A percentile compares a stretch with the other conserved stretches of the same genome.
phyloP scores from a whole-genome alignment of 495 filamentous ascomycete species.

The Tuber indicum region DNA sequence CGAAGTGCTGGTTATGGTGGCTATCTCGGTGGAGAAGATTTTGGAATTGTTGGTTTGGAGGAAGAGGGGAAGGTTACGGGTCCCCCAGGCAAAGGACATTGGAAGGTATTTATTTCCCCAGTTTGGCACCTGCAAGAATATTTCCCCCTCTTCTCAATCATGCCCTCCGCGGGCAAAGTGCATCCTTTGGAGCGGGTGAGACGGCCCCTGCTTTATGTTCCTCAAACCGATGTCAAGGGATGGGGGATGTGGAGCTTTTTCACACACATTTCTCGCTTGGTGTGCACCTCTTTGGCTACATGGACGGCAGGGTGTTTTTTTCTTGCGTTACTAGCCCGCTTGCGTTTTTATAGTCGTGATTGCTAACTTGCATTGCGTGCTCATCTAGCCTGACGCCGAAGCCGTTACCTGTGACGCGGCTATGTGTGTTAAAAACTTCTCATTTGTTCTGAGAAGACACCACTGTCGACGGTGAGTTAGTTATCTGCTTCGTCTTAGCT shows the following conservation, averaged over 20 bases:
- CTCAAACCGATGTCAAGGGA: not conserved
- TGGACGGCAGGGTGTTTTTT: conserved; percentile 15
- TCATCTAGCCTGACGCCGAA: conserved; percentile 55
- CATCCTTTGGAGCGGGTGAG: conserved; percentile 8
- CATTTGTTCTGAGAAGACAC: conserved; percentile 62
- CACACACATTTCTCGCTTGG: not conserved
- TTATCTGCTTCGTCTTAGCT: not conserved
- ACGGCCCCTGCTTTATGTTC: not conserved
- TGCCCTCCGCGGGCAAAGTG: conserved; percentile 16
- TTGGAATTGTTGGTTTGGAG: conserved; percentile 18
- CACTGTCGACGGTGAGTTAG: conserved; percentile 57
- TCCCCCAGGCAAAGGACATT: conserved; percentile 59
- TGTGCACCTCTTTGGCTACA: not conserved
- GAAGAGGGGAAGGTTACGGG: conserved; percentile 53
- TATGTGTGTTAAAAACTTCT: conserved; percentile 58
- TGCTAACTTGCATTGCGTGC: conserved; percentile 40
- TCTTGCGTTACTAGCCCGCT: conserved; percentile 27
- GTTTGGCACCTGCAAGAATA: not conserved
- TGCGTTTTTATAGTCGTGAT: conserved; percentile 26
- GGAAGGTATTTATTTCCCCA: conserved; percentile 55
- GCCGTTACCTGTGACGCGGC: conserved; percentile 57
- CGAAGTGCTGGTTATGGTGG: conserved; percentile 26
- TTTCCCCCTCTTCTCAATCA: conserved; percentile 13
- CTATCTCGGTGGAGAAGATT: not conserved
- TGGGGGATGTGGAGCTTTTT: not conserved